Percentiles rank a stretch among this genome's conserved stretches.
Evolutionary conservation across 108 stramenopile species (phyloP).

Genomic region (Skeletonema marinoi): DNA sequence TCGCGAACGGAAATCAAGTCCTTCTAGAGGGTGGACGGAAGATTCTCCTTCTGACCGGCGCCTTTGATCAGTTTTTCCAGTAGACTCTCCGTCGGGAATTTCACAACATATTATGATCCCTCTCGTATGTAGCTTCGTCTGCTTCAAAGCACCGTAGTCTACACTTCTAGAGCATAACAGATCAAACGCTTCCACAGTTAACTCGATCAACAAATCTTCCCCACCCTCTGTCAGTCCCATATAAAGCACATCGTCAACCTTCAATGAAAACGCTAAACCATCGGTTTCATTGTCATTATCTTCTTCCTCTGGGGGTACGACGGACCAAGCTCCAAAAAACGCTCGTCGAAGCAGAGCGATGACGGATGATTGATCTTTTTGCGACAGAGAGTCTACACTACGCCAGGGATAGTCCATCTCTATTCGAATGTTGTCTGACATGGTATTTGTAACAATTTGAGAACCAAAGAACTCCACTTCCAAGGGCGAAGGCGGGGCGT

Average conservation of each 20-base stretch:
- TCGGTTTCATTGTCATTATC: conserved; percentile 16
- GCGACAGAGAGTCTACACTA: conserved; percentile 20
- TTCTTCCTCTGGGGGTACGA: conserved; percentile 6
- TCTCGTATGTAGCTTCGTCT: conserved; percentile 64
- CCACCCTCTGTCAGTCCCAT: conserved; percentile 61
- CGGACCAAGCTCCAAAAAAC: conserved; percentile 37
- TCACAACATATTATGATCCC: conserved; percentile 79
- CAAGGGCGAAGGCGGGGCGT: conserved; percentile 6
- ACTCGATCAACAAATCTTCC: conserved; percentile 68
- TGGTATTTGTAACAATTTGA: neutral
- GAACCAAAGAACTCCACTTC: neutral
- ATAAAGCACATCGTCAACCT: conserved; percentile 42
- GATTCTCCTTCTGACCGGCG: conserved; percentile 5
- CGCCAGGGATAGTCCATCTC: conserved; percentile 39
- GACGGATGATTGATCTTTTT: conserved; percentile 25
- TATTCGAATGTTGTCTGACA: conserved; percentile 15
- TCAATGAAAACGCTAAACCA: conserved; percentile 9
- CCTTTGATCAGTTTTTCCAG: neutral
- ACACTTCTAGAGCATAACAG: conserved; percentile 42
- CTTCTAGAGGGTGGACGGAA: neutral
- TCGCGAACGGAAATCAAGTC: conserved; percentile 77
- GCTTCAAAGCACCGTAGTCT: conserved; percentile 54
- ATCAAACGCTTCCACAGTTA: conserved; percentile 64
- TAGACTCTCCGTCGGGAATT: neutral
- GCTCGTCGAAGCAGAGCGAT: conserved; percentile 58